These are phyloP conservation scores for Floccularia luteovirens DNA, from an alignment of 768 basidiomycete species.

Conservation along the genomic window DNA sequence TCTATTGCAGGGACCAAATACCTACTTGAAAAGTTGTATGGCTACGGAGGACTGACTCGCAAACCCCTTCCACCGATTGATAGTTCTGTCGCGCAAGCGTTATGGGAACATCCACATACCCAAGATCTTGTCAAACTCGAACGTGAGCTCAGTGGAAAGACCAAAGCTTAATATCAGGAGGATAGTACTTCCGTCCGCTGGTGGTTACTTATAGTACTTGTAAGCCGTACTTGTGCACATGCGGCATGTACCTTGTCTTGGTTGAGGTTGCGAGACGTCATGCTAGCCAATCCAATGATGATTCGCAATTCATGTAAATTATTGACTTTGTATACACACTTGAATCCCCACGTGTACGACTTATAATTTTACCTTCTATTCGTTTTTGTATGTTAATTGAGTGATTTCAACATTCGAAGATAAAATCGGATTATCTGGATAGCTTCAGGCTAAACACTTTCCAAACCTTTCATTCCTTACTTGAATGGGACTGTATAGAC, in stretches of 20 bases:
- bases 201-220: background rate
- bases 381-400: no score
- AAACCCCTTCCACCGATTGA: slow-evolving; percentile 69
- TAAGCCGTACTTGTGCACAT: no score
- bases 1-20: slow-evolving; percentile 83
- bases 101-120: slow-evolving; percentile 72
- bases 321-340: background rate
- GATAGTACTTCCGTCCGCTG: background rate
- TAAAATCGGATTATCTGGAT: no score
- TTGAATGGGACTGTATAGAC: background rate
- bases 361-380: background rate
- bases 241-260: no score
- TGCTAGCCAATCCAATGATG: background rate
- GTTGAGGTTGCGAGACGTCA: background rate
- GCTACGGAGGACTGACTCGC: slow-evolving; percentile 78
- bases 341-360: background rate
- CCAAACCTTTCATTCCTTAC: background rate
- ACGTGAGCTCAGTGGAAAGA: slow-evolving; percentile 41
- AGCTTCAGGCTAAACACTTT: background rate
- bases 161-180: slow-evolving; percentile 7
- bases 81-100: slow-evolving; percentile 40
- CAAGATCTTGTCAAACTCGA: slow-evolving; percentile 63
- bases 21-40: slow-evolving; percentile 63
- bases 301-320: background rate
- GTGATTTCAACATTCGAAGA: no score